Conservation (phyloP, 352 stramenopile species). For the Phytopythium boreale region DNA sequence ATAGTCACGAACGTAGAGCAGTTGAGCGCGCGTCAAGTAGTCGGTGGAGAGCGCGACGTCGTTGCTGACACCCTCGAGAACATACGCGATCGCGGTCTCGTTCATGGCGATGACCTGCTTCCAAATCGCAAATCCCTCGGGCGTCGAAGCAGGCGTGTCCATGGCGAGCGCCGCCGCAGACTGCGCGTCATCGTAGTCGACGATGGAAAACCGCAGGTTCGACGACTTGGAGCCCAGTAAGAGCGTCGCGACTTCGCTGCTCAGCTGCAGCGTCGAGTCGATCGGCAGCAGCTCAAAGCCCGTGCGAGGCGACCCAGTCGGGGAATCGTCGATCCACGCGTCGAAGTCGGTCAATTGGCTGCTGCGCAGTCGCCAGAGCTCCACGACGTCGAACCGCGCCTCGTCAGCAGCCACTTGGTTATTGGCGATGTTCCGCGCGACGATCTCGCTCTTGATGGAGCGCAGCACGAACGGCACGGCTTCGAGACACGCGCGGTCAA, state of each 20-base stretch:
- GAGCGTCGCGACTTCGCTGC: conserved; percentile 49
- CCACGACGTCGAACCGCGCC: conserved; percentile 45
- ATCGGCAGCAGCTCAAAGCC: conserved; percentile 63
- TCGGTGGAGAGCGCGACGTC: conserved; percentile 46
- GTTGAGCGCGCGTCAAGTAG: conserved; percentile 52
- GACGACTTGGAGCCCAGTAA: conserved; percentile 44
- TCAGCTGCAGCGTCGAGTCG: conserved; percentile 37
- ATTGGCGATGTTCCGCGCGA: conserved; percentile 33
- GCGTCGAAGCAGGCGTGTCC: conserved; percentile 28
- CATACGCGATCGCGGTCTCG: conserved; percentile 44
- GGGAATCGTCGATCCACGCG: conserved; percentile 57
- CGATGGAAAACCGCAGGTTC: conserved; percentile 65
- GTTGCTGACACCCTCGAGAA: conserved; percentile 60
- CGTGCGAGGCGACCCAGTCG: conserved; percentile 34
- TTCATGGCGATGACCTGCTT: conserved; percentile 72
- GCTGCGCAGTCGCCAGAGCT: conserved; percentile 40
- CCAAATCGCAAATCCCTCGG: conserved; percentile 68
- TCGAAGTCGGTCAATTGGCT: conserved; percentile 52
- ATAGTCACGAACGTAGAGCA: conserved; percentile 59
- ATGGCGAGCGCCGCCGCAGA: conserved; percentile 19
- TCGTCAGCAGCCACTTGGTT: conserved; percentile 34
- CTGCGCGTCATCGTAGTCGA: conserved; percentile 47
- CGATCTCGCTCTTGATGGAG: conserved; percentile 66
- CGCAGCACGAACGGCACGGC: conserved; percentile 51
- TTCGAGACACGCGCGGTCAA: conserved; percentile 57